Evolutionary conservation across 2,329 filamentous ascomycete genomes (phyloP).

Genomic region (Xylariaceae sp.): DNA sequence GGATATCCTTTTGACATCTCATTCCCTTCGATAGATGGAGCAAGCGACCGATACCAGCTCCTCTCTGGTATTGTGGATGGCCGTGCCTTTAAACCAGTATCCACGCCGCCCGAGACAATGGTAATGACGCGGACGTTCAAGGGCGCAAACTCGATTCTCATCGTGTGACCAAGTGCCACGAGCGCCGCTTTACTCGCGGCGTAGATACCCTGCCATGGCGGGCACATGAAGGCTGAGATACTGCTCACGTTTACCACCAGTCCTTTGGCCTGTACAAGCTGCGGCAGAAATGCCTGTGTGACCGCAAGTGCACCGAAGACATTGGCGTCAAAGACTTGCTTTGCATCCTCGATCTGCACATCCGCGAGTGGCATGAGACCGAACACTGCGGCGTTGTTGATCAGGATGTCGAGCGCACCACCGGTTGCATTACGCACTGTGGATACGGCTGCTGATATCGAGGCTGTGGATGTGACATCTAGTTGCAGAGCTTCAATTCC

Average conservation of each 20-base stretch:
- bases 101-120: constrained; percentile 1
- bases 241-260: constrained; percentile 9
- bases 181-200: constrained; percentile 9
- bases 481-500: constrained; percentile 26
- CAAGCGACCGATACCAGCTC: neutral
- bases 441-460: constrained; percentile 20
- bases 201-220: constrained; percentile 1
- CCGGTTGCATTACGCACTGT: neutral
- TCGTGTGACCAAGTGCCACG: neutral
- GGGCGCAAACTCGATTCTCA: neutral
- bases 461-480: constrained; percentile 28
- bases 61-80: constrained; percentile 17
- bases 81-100: neutral
- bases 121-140: constrained; percentile 12
- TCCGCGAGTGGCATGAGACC: constrained; percentile 24
- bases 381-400: constrained; percentile 27
- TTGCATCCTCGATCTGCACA: constrained; percentile 14
- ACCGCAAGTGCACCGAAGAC: constrained; percentile 29
- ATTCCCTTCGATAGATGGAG: neutral
- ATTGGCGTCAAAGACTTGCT: constrained; percentile 26
- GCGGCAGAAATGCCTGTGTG: constrained; percentile 31
- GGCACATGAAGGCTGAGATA: constrained; percentile 13
- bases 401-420: constrained; percentile 19
- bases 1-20: neutral
- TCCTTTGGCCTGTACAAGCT: constrained; percentile 20